phyloP scores from a whole-genome alignment of 306 rosid species.

The Sicyos edulis region DNA sequence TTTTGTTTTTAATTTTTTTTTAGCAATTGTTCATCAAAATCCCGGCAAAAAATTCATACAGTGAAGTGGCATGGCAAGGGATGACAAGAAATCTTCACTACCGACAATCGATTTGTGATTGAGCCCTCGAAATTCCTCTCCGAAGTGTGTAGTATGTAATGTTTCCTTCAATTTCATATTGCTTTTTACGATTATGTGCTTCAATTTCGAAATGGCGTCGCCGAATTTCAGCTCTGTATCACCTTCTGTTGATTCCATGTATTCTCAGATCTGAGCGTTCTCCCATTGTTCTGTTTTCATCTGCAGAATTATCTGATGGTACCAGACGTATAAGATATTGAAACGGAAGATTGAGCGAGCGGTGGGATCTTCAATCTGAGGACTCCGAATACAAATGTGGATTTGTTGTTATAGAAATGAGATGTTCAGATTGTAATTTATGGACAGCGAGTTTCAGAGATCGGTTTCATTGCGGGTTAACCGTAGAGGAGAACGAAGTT shows the following conservation, averaged over 20 bases:
- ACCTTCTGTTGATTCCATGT: constrained; percentile 10
- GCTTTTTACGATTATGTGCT: constrained; percentile 3
- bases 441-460: constrained; percentile 35
- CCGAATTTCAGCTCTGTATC: constrained; percentile 2
- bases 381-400: neutral
- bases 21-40: neutral
- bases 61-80: too few species aligned
- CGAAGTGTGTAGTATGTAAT: neutral
- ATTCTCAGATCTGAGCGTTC: constrained; percentile 5
- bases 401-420: constrained; percentile 19
- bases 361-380: neutral
- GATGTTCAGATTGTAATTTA: constrained; percentile 21
- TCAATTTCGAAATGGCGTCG: neutral
- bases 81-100: neutral
- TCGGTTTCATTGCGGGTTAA: constrained; percentile 30
- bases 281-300: neutral
- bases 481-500: constrained; percentile 36
- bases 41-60: neutral
- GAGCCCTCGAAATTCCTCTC: neutral
- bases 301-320: neutral
- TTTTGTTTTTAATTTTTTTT: too few species aligned
- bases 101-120: neutral
- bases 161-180: constrained; percentile 1
- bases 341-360: neutral
- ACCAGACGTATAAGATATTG: neutral